Evolutionary conservation across 768 basidiomycete genomes (phyloP).

Genomic region (Termitomyces sp.): DNA sequence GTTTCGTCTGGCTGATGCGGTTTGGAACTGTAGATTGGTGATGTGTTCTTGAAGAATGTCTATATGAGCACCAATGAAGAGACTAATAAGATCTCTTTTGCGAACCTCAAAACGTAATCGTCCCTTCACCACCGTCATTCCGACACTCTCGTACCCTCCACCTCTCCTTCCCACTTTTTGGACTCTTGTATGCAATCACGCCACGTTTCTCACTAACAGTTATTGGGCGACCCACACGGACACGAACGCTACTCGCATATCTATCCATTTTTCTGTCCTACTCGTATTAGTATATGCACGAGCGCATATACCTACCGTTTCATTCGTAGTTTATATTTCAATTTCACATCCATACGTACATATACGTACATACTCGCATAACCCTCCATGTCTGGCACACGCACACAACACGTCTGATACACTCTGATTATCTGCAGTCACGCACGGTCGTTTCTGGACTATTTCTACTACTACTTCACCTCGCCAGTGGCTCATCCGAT

Average conservation of each 20-base stretch:
- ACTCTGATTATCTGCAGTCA: not conserved
- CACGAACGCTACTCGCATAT: not conserved
- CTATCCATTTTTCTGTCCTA: not conserved
- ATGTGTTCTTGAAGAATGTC: constrained; percentile 39
- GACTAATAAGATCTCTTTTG: constrained; percentile 30
- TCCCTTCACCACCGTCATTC: not conserved
- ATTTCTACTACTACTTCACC: not conserved
- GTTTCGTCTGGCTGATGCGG: not conserved
- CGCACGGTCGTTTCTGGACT: not conserved
- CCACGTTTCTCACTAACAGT: not conserved
- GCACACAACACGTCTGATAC: too few species aligned
- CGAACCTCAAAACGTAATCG: constrained; percentile 17
- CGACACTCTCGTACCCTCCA: not conserved
- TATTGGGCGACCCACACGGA: not conserved
- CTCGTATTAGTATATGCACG: not conserved
- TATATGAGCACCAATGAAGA: constrained; percentile 35
- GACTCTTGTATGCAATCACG: not conserved
- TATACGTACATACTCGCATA: too few species aligned
- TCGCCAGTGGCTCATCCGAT: not conserved
- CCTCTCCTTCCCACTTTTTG: not conserved
- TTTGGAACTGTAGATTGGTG: constrained; percentile 25
- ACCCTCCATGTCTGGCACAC: not conserved
- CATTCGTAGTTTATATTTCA: too few species aligned
- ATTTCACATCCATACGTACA: not conserved
- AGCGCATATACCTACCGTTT: not conserved